A percentile compares a stretch with the other conserved stretches of the same genome.
phyloP scores from a whole-genome alignment of 495 filamentous ascomycete species.

The Talaromyces ruber region DNA sequence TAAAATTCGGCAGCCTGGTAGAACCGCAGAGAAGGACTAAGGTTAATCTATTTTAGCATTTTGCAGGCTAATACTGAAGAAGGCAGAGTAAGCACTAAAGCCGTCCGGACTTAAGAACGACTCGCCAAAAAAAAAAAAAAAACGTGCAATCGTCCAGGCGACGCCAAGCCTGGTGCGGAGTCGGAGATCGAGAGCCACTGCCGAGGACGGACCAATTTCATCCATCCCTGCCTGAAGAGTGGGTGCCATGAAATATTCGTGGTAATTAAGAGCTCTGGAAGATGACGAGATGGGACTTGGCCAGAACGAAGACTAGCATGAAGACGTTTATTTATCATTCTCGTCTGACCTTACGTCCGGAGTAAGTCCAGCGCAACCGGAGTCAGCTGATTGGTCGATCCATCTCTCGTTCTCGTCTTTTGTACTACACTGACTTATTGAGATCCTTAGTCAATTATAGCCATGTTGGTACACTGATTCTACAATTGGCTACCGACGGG shows the following conservation, averaged over 20 bases:
- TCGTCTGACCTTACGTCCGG: no score
- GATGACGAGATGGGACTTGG: neutral
- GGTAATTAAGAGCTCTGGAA: no score
- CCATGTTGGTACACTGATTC: no score
- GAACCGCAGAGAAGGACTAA: neutral
- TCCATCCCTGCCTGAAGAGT: no score
- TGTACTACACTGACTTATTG: no score
- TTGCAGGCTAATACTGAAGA: neutral
- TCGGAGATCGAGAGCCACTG: neutral
- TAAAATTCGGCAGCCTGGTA: neutral
- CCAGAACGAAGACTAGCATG: no score
- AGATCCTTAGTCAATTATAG: no score
- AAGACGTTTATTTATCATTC: no score
- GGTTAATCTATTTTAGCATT: neutral
- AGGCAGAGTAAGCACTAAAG: neutral
- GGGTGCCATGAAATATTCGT: no score
- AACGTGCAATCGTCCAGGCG: neutral
- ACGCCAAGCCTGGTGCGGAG: neutral
- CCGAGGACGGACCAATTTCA: neutral
- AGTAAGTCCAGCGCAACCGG: neutral
- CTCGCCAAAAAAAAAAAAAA: neutral
- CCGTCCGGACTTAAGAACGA: neutral
- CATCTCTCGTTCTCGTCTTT: no score
- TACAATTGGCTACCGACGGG: no score
- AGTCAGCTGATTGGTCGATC: neutral